phyloP scores from a whole-genome alignment of 2,329 filamentous ascomycete genomes.

The Ceratocystis smalleyi region DNA sequence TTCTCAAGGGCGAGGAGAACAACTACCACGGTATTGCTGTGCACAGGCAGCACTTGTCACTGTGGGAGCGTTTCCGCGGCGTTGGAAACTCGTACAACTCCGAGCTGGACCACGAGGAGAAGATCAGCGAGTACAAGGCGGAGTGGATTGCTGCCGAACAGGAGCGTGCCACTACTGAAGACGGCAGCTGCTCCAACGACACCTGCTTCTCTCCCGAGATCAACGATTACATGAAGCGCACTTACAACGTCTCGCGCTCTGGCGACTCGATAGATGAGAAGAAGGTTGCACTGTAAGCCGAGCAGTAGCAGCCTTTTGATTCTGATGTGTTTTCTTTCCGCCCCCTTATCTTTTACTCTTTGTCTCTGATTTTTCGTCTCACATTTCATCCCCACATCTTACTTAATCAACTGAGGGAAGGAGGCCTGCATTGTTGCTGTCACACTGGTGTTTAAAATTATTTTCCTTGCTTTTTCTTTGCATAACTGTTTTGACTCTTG shows the following conservation, averaged over 20 bases:
- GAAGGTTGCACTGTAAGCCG: constrained; percentile 2
- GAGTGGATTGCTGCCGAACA: constrained; percentile 44
- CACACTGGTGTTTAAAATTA: neutral
- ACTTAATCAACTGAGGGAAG: neutral
- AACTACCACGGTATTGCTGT: constrained; percentile 92
- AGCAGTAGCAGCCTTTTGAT: neutral
- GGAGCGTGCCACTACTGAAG: constrained; percentile 33
- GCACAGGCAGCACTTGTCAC: constrained; percentile 71
- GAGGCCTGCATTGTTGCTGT: neutral
- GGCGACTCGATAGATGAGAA: constrained; percentile 11
- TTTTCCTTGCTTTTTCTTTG: neutral
- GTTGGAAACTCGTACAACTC: constrained; percentile 72
- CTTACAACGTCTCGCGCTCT: neutral
- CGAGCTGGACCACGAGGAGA: constrained; percentile 64
- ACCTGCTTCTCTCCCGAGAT: constrained; percentile 12
- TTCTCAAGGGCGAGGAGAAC: constrained; percentile 57
- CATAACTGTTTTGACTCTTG: neutral
- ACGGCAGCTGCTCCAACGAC: constrained; percentile 23
- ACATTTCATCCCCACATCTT: neutral
- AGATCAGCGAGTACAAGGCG: constrained; percentile 64
- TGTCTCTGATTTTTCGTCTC: neutral
- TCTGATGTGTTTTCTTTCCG: neutral
- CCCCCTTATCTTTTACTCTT: neutral
- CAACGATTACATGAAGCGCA: constrained; percentile 15
- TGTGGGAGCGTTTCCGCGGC: constrained; percentile 73